Conservation (phyloP, 1,284 basidiomycete species). For the Austroboletus novae-zelandiae region DNA sequence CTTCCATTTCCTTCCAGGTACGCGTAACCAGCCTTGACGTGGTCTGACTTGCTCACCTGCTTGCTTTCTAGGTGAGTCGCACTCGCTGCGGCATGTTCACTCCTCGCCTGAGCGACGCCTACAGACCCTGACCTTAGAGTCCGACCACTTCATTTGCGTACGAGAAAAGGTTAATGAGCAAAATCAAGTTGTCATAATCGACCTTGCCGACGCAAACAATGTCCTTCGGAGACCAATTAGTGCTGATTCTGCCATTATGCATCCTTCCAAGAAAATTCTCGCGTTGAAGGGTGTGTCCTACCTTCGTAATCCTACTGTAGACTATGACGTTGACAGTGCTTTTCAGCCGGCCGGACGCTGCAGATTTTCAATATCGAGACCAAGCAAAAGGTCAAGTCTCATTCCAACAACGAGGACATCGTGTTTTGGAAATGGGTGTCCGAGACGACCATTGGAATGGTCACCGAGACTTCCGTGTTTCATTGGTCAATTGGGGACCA, state of each 20-base stretch:
- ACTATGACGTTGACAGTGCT: slow-evolving; percentile 4
- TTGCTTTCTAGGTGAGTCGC: slow-evolving; percentile 24
- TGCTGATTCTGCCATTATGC: slow-evolving; percentile 98
- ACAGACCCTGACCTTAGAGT: slow-evolving; percentile 90
- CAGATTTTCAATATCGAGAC: slow-evolving; percentile 99
- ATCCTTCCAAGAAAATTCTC: slow-evolving; percentile 95
- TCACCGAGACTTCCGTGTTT: slow-evolving; percentile 92
- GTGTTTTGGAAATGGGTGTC: slow-evolving; percentile 99
- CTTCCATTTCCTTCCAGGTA: slow-evolving; percentile 97
- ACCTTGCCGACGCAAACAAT: slow-evolving; percentile 94
- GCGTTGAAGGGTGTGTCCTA: slow-evolving; percentile 80
- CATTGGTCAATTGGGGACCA: slow-evolving; percentile 87
- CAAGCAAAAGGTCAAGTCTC: slow-evolving; percentile 97
- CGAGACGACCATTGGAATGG: slow-evolving; percentile 89
- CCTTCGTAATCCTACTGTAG: background rate
- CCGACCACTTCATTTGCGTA: slow-evolving; percentile 95
- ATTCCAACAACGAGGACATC: slow-evolving; percentile 92
- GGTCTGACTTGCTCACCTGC: slow-evolving; percentile 29
- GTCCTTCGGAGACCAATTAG: slow-evolving; percentile 95
- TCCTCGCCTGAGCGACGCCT: slow-evolving; percentile 10
- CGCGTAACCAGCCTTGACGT: slow-evolving; percentile 35
- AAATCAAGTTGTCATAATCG: slow-evolving; percentile 97
- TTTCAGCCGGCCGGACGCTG: slow-evolving; percentile 83
- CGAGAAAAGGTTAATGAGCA: slow-evolving; percentile 88
- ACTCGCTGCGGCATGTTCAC: background rate